These are phyloP conservation scores for Plantago rigida DNA, from an alignment of 305 asterid genomes.

Conservation along the genomic window DNA sequence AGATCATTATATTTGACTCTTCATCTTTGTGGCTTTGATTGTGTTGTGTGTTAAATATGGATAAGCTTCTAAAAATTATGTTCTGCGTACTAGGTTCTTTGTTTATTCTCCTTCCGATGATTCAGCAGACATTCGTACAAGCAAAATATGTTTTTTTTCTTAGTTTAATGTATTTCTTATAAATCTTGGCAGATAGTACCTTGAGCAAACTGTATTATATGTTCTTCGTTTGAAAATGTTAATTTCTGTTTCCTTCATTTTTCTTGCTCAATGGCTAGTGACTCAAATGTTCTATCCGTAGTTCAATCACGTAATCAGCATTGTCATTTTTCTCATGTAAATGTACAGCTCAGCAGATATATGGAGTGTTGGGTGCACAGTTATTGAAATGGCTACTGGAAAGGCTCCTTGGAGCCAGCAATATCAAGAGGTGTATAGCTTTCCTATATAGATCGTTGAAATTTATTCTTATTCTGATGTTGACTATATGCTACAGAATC, in stretches of 20 bases:
- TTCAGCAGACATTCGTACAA: constrained; percentile 8
- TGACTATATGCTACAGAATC: no score
- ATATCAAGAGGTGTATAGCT: constrained; percentile 67
- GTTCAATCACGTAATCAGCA: neutral
- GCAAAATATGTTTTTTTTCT: neutral
- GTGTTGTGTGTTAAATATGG: neutral
- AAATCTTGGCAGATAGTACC: neutral
- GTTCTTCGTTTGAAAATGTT: neutral
- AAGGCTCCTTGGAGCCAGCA: constrained; percentile 99
- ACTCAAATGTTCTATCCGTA: no score
- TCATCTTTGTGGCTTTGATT: neutral
- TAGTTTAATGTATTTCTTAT: neutral
- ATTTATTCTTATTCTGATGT: constrained; percentile 5
- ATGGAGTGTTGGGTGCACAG: constrained; percentile 99
- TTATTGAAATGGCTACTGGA: constrained; percentile 98
- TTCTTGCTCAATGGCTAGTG: neutral
- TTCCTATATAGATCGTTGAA: constrained; percentile 8
- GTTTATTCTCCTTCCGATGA: neutral
- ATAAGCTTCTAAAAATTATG: neutral
- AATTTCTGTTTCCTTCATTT: neutral
- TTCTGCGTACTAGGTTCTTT: neutral
- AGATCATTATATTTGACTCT: constrained; percentile 2
- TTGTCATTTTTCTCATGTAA: constrained; percentile 18
- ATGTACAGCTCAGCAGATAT: constrained; percentile 78
- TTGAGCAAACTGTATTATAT: constrained; percentile 1